Conservation (phyloP, 805 yeast species). For the Metschnikowia hibisci region DNA sequence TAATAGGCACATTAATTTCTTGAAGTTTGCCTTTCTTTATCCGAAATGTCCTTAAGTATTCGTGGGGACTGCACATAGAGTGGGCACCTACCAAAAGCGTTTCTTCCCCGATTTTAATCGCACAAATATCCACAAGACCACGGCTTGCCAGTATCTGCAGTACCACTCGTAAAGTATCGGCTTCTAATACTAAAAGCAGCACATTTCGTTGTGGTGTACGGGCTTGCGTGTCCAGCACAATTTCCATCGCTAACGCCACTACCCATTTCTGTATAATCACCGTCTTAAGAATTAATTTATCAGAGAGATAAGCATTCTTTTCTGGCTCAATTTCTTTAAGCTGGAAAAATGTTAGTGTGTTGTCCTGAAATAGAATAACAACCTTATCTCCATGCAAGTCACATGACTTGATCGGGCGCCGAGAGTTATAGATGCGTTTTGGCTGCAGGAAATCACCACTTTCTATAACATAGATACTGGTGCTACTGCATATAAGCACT, state of each 20-base stretch:
- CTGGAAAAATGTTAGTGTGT: slow-evolving; percentile 2
- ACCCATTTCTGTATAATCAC: slow-evolving; percentile 2
- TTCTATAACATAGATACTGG: neutral
- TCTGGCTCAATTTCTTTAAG: neutral
- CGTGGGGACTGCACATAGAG: neutral
- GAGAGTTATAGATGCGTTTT: neutral
- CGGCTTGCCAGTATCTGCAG: neutral
- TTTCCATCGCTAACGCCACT: slow-evolving; percentile 7
- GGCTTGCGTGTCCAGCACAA: slow-evolving; percentile 1
- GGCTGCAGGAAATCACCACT: neutral
- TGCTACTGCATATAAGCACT: slow-evolving; percentile 1
- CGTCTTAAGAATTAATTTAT: slow-evolving; percentile 6
- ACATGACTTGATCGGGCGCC: neutral
- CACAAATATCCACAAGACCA: slow-evolving; percentile 8
- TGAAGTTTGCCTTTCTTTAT: slow-evolving; percentile 4
- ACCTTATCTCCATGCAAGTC: neutral
- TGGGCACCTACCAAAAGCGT: slow-evolving; percentile 9
- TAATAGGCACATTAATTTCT: neutral
- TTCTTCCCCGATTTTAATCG: neutral
- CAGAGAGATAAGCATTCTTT: slow-evolving; percentile 3
- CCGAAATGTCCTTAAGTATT: slow-evolving; percentile 3
- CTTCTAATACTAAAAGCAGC: slow-evolving; percentile 8
- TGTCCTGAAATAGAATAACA: slow-evolving; percentile 8
- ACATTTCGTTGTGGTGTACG: slow-evolving; percentile 2
- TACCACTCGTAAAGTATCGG: slow-evolving; percentile 4